Evolutionary conservation across 306 rosid species (phyloP), one percentile per base, ranked within the genome.

Genomic region (Oxytropis ochrocephala): DNA sequence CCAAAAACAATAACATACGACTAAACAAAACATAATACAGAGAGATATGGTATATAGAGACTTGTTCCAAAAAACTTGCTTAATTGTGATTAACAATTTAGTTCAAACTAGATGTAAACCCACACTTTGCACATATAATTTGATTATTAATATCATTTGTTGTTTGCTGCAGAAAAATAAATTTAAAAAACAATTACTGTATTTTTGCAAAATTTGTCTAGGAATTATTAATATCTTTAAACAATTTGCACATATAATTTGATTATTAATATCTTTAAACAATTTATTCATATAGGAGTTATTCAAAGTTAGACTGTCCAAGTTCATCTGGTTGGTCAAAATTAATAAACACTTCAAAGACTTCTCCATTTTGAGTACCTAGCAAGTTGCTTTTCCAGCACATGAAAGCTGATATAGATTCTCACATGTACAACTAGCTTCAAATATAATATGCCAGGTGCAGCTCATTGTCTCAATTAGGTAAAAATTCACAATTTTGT

Each of bases 391-490:
- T 57, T 57, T 38, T 6, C 55, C 43, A 36, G 11, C 5, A 42
- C 72, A 29, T 72, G 36, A 9, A 48, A 60, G 61, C 32, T 48
- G 2, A 39, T 5, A 39, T 1, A 35, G 6, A 17, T 21, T 4
- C 6, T 9, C 27, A 30, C 50, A 47, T 19, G 2, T 13, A 52
- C 36, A 68, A 68, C 38, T 30, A n/a, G 50, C 41, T 53, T 30
- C 38, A 18, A 55, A 54, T 54, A 44, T 47, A 65, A 56, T 18
- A 61, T 55, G 33, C 5, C 7, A 7, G 21, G 27, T 58, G 55
- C 70, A 75, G 5, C 66, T 48, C 48, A 7, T 17, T 42, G 42
- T 64, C 42, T 56, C 64, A 72, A 57, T 49, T 41, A 68, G 70
- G 43, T 78, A 18, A 42, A 72, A 50, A 57, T 39, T 27, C 53